Conservation (phyloP, 2,329 filamentous ascomycete species). For the Hypomyces rosellus region DNA sequence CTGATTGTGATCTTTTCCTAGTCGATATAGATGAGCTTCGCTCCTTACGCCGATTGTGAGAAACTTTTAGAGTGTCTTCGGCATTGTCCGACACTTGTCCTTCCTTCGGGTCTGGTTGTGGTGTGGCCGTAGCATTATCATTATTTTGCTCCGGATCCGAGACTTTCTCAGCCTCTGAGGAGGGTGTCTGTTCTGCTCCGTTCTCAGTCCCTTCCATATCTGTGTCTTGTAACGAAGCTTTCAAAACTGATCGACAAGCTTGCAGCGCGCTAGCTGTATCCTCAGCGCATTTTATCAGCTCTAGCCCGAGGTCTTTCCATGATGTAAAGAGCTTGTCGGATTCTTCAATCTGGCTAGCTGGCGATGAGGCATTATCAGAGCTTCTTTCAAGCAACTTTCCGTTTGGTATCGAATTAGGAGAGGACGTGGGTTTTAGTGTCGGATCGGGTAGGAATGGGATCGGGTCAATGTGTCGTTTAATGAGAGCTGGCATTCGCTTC, state of each 20-base stretch:
- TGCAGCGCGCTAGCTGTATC: constrained; percentile 23
- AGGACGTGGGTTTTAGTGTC: constrained; percentile 32
- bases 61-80: constrained; percentile 21
- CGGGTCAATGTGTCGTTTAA: constrained; percentile 53
- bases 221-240: constrained; percentile 20
- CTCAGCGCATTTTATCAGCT: constrained; percentile 27
- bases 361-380: neutral
- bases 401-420: constrained; percentile 13
- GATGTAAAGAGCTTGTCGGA: constrained; percentile 17
- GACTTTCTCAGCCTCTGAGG: constrained; percentile 5
- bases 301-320: constrained; percentile 29
- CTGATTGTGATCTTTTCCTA: constrained; percentile 57
- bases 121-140: constrained; percentile 3
- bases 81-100: constrained; percentile 17
- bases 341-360: neutral
- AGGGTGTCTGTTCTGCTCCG: constrained; percentile 6
- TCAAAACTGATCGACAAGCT: constrained; percentile 23
- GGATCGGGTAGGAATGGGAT: constrained; percentile 56
- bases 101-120: constrained; percentile 15
- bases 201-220: constrained; percentile 17
- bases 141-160: constrained; percentile 4
- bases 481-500: constrained; percentile 42
- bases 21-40: constrained; percentile 36
- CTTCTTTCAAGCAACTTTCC: neutral
- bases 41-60: constrained; percentile 26